phyloP scores from a whole-genome alignment of 306 rosid species.

The Begonia peltatifolia region DNA sequence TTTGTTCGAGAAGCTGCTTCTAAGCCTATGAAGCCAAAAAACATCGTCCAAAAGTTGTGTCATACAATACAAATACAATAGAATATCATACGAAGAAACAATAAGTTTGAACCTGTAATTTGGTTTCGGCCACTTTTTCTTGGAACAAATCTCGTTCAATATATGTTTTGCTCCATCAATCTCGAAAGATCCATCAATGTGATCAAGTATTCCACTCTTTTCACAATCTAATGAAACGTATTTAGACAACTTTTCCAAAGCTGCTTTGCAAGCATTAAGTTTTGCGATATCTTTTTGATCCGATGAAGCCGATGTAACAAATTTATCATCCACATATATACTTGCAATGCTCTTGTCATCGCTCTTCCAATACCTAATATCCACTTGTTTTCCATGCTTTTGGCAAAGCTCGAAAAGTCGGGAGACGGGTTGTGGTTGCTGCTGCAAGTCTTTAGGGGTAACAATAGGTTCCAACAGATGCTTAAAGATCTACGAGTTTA shows the following conservation, averaged over 20 bases:
- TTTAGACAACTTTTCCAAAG: conserved; percentile 25
- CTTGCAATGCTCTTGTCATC: conserved; percentile 21
- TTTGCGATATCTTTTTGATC: conserved; percentile 46
- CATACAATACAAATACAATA: background rate
- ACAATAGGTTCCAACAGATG: conserved; percentile 55
- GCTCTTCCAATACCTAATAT: conserved; percentile 22
- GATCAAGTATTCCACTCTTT: background rate
- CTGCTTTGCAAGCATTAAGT: conserved; percentile 58
- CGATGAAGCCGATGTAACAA: conserved; percentile 43
- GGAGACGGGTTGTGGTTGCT: conserved; percentile 59
- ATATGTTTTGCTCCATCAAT: conserved; percentile 44
- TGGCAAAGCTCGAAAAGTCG: conserved; percentile 46
- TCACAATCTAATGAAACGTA: conserved; percentile 1
- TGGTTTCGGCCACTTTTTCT: conserved; percentile 54
- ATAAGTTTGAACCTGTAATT: conserved; percentile 26
- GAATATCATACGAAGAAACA: background rate
- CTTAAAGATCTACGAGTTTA: conserved; percentile 30
- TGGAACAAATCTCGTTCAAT: conserved; percentile 33
- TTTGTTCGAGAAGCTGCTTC: no score
- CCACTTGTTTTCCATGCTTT: conserved; percentile 45
- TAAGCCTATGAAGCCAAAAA: no score
- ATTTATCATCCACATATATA: conserved; percentile 39
- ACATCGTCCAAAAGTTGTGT: no score
- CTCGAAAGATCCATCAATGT: conserved; percentile 22
- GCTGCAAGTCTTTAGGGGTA: conserved; percentile 29